Evolutionary conservation across 768 basidiomycete species (phyloP), one percentile per base, ranked within the genome.

Genomic region (Imleria badia): DNA sequence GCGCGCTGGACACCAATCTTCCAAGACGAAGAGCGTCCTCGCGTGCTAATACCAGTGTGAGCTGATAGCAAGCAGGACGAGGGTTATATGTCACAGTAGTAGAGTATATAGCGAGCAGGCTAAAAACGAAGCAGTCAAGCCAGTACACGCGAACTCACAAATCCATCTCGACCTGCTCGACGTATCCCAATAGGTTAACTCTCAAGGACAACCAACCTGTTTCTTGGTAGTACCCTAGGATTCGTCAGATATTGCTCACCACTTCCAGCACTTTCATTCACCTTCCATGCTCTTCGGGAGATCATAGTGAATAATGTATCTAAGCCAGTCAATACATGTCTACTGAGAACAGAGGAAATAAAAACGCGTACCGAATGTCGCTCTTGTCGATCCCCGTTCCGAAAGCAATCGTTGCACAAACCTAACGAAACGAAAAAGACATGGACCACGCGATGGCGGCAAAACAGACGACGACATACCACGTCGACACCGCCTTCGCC

Each of bases 351-450:
- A 33, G 19, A 36, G 19, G 5, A 14, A 19, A 51, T 1, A 3
- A 29, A 30, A 34, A 31, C 7, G 41, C 70, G 20, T 64, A 84
- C 83, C 87, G 78, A 48, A 90, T 87, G 57, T 91, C 85, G 19
- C 81, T 74, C 72, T 92, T 93, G 66, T 94, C 90, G 42, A 94
- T 92, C 2, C 91, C 91, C 73, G 92, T 84, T 3, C 91, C 91
- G 60, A 93, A 94, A 6, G 91, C 91, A 45, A 93, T 81, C 0
- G 89, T 90, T 11, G 88, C 88, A 22, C 88, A 84, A 40, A 89
- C 85, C 86, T 88, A 15, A 36, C 10, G 49, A n/a, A n/a, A n/a
- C n/a, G n/a, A n/a, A n/a, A n/a, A n/a, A n/a, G n/a, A n/a, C n/a
- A n/a, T n/a, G n/a, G n/a, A n/a, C n/a, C n/a, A n/a, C n/a, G n/a